A percentile compares a stretch with the other conserved stretches of the same genome.
Conservation (phyloP, 352 stramenopile genomes). For the Phytophthora megakarya region DNA sequence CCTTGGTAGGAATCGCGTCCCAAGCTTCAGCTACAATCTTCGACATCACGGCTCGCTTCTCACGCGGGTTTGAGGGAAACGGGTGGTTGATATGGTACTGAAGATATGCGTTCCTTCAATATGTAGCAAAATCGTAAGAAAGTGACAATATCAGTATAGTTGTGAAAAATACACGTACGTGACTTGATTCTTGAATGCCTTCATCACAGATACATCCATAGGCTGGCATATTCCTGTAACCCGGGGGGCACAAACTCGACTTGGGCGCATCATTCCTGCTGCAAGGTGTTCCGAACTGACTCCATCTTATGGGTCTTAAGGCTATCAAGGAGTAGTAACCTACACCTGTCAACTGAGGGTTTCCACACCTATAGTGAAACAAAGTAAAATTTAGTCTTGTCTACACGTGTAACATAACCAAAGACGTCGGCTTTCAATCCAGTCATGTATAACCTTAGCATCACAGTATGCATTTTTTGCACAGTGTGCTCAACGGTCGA, state of each 20-base stretch:
- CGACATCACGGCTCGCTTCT: constrained; percentile 1
- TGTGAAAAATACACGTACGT: too few relatives aligned
- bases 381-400: not conserved
- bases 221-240: constrained; percentile 20
- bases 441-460: not conserved
- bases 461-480: constrained; percentile 3
- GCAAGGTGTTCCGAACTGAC: constrained; percentile 2
- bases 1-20: not conserved
- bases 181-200: constrained; percentile 9
- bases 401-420: not conserved
- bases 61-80: not conserved
- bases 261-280: constrained; percentile 15
- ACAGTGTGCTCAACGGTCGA: constrained; percentile 2
- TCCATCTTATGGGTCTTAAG: constrained; percentile 12
- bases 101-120: not conserved
- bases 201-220: constrained; percentile 22
- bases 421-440: constrained; percentile 6
- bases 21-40: constrained; percentile 5
- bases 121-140: too few relatives aligned
- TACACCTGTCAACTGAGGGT: not conserved
- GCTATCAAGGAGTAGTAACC: constrained; percentile 2
- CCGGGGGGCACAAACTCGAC: constrained; percentile 14
- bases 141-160: too few relatives aligned
- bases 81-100: constrained; percentile 1
- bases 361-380: constrained; percentile 2